phyloP scores from a whole-genome alignment of 2,329 filamentous ascomycete species.

The Fusarium clavum region DNA sequence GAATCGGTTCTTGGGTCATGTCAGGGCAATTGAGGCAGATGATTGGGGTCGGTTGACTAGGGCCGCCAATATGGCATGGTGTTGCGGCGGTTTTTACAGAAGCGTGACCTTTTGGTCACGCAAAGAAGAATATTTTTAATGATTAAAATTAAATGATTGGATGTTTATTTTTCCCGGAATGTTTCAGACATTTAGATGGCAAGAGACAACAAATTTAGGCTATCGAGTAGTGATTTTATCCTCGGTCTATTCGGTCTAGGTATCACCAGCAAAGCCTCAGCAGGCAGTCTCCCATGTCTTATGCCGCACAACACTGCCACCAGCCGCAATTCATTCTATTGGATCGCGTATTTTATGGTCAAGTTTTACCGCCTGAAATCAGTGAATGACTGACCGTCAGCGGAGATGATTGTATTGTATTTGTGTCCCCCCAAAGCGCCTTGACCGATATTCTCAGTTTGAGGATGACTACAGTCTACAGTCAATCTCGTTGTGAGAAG shows the following conservation, averaged over 20 bases:
- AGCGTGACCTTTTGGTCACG: constrained; percentile 45
- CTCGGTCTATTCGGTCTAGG: neutral
- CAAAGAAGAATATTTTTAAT: constrained; percentile 9
- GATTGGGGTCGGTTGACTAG: constrained; percentile 42
- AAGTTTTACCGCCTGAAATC: neutral
- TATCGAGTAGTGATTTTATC: neutral
- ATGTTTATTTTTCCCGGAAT: neutral
- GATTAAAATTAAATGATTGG: neutral
- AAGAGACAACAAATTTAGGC: neutral
- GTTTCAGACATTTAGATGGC: constrained; percentile 14
- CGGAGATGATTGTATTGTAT: neutral
- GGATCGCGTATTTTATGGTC: neutral
- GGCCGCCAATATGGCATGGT: constrained; percentile 29
- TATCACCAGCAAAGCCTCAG: constrained; percentile 23
- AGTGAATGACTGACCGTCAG: constrained; percentile 7
- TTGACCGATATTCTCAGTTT: constrained; percentile 33
- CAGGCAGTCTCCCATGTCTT: constrained; percentile 30
- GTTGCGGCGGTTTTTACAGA: constrained; percentile 24
- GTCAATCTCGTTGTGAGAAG: constrained; percentile 5
- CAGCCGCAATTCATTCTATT: constrained; percentile 3
- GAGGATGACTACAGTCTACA: constrained; percentile 20
- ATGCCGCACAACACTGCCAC: constrained; percentile 33
- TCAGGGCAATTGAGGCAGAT: constrained; percentile 43
- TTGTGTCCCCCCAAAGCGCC: constrained; percentile 18
- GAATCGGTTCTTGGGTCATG: constrained; percentile 5